Base-by-base conservation (phyloP, 179 eudicot species). In the Amaranthus tricolor region DNA sequence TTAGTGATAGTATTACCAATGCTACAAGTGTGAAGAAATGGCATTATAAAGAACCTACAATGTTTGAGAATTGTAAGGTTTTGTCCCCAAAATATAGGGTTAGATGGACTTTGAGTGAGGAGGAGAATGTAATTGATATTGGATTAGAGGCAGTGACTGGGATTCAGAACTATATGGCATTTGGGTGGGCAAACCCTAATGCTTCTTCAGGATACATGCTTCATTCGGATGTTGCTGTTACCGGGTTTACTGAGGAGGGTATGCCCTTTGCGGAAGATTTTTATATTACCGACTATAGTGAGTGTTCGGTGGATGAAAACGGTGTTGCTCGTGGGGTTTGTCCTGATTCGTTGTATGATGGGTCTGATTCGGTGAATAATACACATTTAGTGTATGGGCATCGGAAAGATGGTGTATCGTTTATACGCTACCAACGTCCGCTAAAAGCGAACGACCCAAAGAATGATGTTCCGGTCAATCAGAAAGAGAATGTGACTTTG, bases 141-240 rank as follows among this genome's bases (percentile, higher is more conserved):
- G 98, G 98, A 24, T 80, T 94, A 72, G 98, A 94, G 79, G 98
- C 90, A 7, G 90, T 82, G 6, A 82, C 83, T 24, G 91, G 84
- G 74, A 81, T 74, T 81, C 90, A 84, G 88, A 83, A 90, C 77
- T 94, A 94, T 57, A 85, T 94, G 94, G 98, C 90, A 4, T 94
- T 94, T 75, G 98, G 98, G 51, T 94, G 98, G 98, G 97, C 98
- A 7, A 83, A 88, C 60, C 94, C 96, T 0, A 84, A 81, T 62
- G 79, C 88, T 15, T 67, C 88, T 0, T 76, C 84, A 3, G 80
- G 86, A 5, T 82, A 84, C 70, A 94, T 92, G 97, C 84, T 90
- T 66, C 87, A 82, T 66, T 85, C 90, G 24, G 97, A 92, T 84
- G 96, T 94, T 59, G 85, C 89, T 9, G 81, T 94, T 47, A 82